Conservation (phyloP, 2,329 filamentous ascomycete species). For the Decorospora gaudefroyi region DNA sequence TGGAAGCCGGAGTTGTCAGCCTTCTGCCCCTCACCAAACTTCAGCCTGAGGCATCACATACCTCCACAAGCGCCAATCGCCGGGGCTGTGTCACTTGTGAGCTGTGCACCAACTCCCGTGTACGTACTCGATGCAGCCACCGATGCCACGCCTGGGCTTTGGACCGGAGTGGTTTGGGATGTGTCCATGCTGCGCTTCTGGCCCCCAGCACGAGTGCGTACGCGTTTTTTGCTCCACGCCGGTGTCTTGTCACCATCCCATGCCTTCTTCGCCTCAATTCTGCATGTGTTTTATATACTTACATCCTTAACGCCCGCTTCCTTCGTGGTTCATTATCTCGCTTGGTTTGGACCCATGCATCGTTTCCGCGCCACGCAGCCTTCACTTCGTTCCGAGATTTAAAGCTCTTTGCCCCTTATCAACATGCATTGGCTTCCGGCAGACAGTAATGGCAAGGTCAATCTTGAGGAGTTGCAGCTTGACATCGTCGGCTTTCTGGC, state of each 20-base stretch:
- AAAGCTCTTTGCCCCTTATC: conserved; percentile 2
- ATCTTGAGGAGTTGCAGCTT: conserved; percentile 52
- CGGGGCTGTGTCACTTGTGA: conserved; percentile 33
- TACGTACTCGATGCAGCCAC: no score
- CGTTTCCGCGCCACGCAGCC: conserved; percentile 15
- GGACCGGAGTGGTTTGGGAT: conserved; percentile 25
- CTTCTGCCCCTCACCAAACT: conserved; percentile 24
- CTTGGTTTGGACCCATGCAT: conserved; percentile 27
- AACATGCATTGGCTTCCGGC: conserved; percentile 47
- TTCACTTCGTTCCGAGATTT: conserved; percentile 13
- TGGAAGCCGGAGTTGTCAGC: conserved; percentile 24
- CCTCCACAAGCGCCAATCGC: conserved; percentile 14
- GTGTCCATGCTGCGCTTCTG: conserved; percentile 16
- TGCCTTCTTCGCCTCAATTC: conserved; percentile 10
- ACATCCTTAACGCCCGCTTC: conserved; percentile 10
- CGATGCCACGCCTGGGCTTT: conserved; percentile 17
- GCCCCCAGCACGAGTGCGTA: conserved; percentile 15
- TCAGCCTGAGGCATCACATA: conserved; percentile 30
- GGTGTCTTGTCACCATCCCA: conserved; percentile 24
- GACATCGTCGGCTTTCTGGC: conserved; percentile 62
- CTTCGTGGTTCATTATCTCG: conserved; percentile 5
- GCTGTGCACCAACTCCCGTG: conserved; percentile 20
- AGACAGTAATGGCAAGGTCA: conserved; percentile 24
- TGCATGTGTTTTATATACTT: conserved; percentile 23
- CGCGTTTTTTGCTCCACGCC: conserved; percentile 12